Evolutionary conservation across 768 basidiomycete genomes (phyloP).

Genomic region (Amanita exitialis): DNA sequence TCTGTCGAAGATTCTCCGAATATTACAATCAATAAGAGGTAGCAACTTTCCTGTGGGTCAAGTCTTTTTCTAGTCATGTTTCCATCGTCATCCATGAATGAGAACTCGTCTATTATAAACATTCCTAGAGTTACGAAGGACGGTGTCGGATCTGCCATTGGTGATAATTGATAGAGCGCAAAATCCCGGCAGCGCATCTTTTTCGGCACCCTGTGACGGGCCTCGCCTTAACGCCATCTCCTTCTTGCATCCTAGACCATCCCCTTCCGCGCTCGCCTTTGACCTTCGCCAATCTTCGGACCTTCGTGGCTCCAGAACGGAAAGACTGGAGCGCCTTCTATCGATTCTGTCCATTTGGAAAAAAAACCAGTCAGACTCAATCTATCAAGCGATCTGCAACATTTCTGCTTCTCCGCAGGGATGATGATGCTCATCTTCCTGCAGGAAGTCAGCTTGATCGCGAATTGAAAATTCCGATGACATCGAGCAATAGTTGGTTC

Average conservation of each 20-base stretch:
- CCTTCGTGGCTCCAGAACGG: no score
- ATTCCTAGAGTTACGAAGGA: constrained; percentile 66
- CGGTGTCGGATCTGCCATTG: constrained; percentile 20
- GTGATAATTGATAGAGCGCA: no score
- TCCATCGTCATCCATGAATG: constrained; percentile 48
- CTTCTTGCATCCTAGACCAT: no score
- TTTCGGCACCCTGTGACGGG: no score
- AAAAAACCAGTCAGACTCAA: constrained; percentile 85
- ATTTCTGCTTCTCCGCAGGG: constrained; percentile 59
- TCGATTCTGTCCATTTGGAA: constrained; percentile 77
- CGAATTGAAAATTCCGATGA: constrained; percentile 41
- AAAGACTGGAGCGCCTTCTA: no score
- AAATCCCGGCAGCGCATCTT: no score
- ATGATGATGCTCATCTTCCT: constrained; percentile 34
- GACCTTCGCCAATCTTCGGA: no score
- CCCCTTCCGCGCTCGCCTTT: no score
- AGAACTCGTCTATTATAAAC: constrained; percentile 86
- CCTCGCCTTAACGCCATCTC: no score
- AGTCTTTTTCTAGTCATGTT: constrained; percentile 33
- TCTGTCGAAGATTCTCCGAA: constrained; percentile 29
- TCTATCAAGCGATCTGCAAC: constrained; percentile 66
- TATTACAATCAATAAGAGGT: neutral
- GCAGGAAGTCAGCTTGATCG: constrained; percentile 27
- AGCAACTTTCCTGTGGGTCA: constrained; percentile 37
- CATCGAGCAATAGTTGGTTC: constrained; percentile 8